Percentiles rank a stretch among this genome's conserved stretches.
phyloP scores from a whole-genome alignment of 2,329 filamentous ascomycete genomes.

The Seiridium cupressi region DNA sequence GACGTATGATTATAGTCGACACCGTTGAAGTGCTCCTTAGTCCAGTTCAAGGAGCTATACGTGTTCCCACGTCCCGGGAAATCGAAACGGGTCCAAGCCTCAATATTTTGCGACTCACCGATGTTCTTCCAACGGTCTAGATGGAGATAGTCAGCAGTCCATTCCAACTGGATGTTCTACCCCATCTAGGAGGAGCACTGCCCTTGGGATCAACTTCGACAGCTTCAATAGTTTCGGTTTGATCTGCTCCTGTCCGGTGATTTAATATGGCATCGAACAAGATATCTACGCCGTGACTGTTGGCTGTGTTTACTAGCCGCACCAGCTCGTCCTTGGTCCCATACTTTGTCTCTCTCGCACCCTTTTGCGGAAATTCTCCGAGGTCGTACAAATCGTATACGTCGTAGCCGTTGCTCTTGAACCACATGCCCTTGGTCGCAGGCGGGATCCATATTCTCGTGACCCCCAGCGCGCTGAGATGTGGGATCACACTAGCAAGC shows the following conservation, averaged over 20 bases:
- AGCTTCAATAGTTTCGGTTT: conserved; percentile 54
- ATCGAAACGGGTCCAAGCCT: background rate
- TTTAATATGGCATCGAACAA: conserved; percentile 72
- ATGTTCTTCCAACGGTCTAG: background rate
- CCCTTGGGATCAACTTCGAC: conserved; percentile 26
- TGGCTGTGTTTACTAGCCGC: conserved; percentile 48
- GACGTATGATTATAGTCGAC: background rate
- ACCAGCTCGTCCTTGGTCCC: conserved; percentile 61
- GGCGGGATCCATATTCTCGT: conserved; percentile 60
- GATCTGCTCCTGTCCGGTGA: conserved; percentile 69
- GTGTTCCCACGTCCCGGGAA: background rate
- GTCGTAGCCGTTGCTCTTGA: conserved; percentile 65
- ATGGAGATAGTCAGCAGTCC: background rate
- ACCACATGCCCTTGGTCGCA: conserved; percentile 30
- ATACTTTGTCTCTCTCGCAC: conserved; percentile 63
- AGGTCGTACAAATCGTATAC: conserved; percentile 69
- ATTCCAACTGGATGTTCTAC: background rate
- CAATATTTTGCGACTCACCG: background rate
- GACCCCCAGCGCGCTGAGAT: conserved; percentile 57
- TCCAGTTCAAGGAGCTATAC: background rate
- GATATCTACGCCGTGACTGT: conserved; percentile 51
- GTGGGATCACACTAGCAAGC: conserved; percentile 47
- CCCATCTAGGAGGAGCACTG: background rate
- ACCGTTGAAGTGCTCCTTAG: background rate
- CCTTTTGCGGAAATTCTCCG: conserved; percentile 73